Evolutionary conservation across 495 filamentous ascomycete genomes (phyloP).

Genomic region (Lasiosphaeris hirsuta): DNA sequence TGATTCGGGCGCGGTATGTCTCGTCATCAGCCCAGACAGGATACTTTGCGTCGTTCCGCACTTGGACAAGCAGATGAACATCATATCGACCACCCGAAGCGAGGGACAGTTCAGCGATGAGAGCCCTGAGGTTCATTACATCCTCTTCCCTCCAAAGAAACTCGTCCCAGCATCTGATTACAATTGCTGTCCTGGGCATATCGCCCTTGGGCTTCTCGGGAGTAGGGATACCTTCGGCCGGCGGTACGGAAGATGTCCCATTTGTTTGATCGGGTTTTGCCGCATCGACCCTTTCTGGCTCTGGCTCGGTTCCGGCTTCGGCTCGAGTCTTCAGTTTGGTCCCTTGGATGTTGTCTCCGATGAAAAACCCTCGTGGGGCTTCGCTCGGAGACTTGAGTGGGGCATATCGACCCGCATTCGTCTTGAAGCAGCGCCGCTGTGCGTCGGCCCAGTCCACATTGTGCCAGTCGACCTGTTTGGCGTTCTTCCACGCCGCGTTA

Average conservation of each 20-base stretch:
- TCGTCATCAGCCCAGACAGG: constrained; percentile 63
- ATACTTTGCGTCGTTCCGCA: constrained; percentile 60
- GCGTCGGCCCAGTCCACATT: constrained; percentile 70
- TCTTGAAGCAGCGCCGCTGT: constrained; percentile 64
- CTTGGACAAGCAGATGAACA: constrained; percentile 75
- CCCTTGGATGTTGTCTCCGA: constrained; percentile 25
- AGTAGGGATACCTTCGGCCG: neutral
- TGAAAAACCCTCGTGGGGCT: constrained; percentile 43
- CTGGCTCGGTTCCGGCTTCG: constrained; percentile 1
- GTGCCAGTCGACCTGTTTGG: constrained; percentile 67
- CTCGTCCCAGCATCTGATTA: constrained; percentile 72
- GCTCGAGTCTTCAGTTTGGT: constrained; percentile 7
- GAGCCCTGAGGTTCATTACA: constrained; percentile 64
- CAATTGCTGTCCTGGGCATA: constrained; percentile 62
- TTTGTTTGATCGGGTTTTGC: constrained; percentile 49
- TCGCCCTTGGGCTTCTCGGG: constrained; percentile 22
- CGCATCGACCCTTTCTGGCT: neutral
- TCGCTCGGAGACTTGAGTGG: constrained; percentile 30
- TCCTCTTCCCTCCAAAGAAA: constrained; percentile 68
- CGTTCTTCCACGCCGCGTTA: constrained; percentile 67
- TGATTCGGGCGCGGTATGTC: constrained; percentile 56
- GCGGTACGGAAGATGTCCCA: neutral
- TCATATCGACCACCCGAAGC: constrained; percentile 78
- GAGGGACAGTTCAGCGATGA: constrained; percentile 73
- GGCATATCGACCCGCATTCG: constrained; percentile 70